phyloP scores from a whole-genome alignment of 2,329 filamentous ascomycete genomes.

The Curvularia spicifera region DNA sequence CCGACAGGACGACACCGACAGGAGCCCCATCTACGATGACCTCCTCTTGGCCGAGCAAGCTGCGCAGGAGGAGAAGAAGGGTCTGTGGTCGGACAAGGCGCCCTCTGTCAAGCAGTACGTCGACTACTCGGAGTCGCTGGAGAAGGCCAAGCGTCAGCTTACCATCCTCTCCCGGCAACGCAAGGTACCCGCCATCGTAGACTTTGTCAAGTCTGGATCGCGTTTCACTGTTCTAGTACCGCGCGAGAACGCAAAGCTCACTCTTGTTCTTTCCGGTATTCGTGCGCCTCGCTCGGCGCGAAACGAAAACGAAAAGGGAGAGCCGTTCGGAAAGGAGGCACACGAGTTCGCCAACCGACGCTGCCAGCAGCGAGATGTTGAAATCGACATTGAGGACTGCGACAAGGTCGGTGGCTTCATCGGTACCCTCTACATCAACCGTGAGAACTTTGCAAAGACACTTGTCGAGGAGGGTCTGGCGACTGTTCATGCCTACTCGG shows the following conservation, averaged over 20 bases:
- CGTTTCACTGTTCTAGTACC: slow-evolving; percentile 92
- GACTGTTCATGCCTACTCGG: slow-evolving; percentile 90
- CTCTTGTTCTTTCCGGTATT: slow-evolving; percentile 91
- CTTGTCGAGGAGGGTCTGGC: slow-evolving; percentile 94
- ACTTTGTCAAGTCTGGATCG: slow-evolving; percentile 97
- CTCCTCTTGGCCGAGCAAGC: slow-evolving; percentile 78
- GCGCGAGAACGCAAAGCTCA: slow-evolving; percentile 91
- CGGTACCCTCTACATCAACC: slow-evolving; percentile 88
- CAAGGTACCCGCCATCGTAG: slow-evolving; percentile 89
- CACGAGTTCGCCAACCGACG: slow-evolving; percentile 88
- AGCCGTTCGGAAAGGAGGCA: slow-evolving; percentile 95
- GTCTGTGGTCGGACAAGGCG: slow-evolving; percentile 92
- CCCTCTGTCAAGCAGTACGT: slow-evolving; percentile 81
- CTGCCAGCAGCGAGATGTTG: slow-evolving; percentile 92
- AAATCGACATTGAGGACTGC: slow-evolving; percentile 91
- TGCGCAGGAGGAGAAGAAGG: slow-evolving; percentile 87
- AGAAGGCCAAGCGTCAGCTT: slow-evolving; percentile 95
- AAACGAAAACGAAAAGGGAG: slow-evolving; percentile 77
- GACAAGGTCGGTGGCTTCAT: slow-evolving; percentile 99
- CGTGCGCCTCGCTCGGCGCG: slow-evolving; percentile 87
- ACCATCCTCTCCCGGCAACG: slow-evolving; percentile 87
- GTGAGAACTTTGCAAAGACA: slow-evolving; percentile 92
- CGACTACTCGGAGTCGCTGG: slow-evolving; percentile 89
- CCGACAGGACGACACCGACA: slow-evolving; percentile 90
- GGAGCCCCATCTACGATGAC: slow-evolving; percentile 92